These are phyloP conservation scores for Phytophthora cajani DNA, from an alignment of 352 stramenopile genomes.

Conservation along the genomic window DNA sequence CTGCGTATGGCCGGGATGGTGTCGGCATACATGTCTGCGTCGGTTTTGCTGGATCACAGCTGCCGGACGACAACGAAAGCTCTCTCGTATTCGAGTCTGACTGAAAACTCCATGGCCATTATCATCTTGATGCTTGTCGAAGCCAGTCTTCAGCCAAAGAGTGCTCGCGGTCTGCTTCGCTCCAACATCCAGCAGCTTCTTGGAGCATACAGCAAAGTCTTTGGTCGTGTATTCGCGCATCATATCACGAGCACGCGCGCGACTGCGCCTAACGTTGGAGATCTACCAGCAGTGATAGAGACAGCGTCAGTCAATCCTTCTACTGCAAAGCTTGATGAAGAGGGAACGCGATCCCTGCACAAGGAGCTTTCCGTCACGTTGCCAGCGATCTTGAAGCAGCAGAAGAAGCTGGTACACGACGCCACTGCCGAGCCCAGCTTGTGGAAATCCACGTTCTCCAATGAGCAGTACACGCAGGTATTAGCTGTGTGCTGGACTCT, in stretches of 20 bases:
- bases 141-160: slow-evolving; percentile 51
- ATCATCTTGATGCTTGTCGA: slow-evolving; percentile 73
- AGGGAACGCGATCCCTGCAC: slow-evolving; percentile 44
- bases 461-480: slow-evolving; percentile 58
- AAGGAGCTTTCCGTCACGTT: slow-evolving; percentile 46
- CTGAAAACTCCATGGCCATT: slow-evolving; percentile 74
- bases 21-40: slow-evolving; percentile 69
- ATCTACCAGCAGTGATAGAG: slow-evolving; percentile 25
- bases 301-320: slow-evolving; percentile 7
- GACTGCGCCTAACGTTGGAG: slow-evolving; percentile 10
- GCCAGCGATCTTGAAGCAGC: slow-evolving; percentile 48
- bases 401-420: slow-evolving; percentile 60
- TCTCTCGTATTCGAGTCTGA: slow-evolving; percentile 68
- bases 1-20: slow-evolving; percentile 66
- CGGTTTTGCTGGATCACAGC: slow-evolving; percentile 61
- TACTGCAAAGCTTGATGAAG: slow-evolving; percentile 22
- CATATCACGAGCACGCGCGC: slow-evolving; percentile 43
- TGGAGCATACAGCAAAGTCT: slow-evolving; percentile 45
- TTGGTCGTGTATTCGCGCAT: slow-evolving; percentile 58
- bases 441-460: slow-evolving; percentile 62
- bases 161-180: slow-evolving; percentile 56
- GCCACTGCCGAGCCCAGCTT: slow-evolving; percentile 57
- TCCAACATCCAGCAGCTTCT: slow-evolving; percentile 65
- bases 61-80: slow-evolving; percentile 36
- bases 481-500: slow-evolving; percentile 56